Conservation (phyloP, 139 green algal species). For the Coccomyxa sp. region DNA sequence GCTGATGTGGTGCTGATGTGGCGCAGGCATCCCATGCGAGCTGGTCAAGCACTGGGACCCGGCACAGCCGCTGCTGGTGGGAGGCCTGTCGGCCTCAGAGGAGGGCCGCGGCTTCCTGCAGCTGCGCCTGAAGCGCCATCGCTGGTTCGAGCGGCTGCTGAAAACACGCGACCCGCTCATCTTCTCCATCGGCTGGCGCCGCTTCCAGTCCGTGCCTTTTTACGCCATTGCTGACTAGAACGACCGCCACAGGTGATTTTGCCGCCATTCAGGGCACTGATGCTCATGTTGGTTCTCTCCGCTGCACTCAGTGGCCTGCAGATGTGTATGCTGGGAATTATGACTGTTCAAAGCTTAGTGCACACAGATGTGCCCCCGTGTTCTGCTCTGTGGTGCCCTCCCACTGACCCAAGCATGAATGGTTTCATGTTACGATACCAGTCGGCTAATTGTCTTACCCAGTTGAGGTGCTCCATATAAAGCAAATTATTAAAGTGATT, state of each 20-base stretch:
- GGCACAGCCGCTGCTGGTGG: slow-evolving; percentile 77
- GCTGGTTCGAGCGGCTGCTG: slow-evolving; percentile 76
- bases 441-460: too few relatives aligned
- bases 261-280: neutral
- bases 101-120: slow-evolving; percentile 81
- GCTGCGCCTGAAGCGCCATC: slow-evolving; percentile 76
- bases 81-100: slow-evolving; percentile 74
- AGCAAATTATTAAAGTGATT: too few relatives aligned
- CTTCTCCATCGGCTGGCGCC: slow-evolving; percentile 84
- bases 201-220: slow-evolving; percentile 89
- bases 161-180: slow-evolving; percentile 94
- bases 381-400: too few relatives aligned
- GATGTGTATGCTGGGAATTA: too few relatives aligned
- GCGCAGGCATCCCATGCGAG: slow-evolving; percentile 78
- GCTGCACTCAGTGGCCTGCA: too few relatives aligned
- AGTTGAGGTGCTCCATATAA: too few relatives aligned
- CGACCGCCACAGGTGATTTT: slow-evolving; percentile 57
- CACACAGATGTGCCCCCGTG: too few relatives aligned
- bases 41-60: slow-evolving; percentile 82
- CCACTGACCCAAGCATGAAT: too few relatives aligned
- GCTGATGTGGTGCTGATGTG: too few relatives aligned
- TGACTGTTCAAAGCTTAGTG: too few relatives aligned
- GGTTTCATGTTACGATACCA: too few relatives aligned
- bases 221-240: slow-evolving; percentile 90
- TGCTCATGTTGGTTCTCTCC: too few relatives aligned